phyloP scores from a whole-genome alignment of 371 early-diverging fungal genomes.

The Sporodiniella umbellata region DNA sequence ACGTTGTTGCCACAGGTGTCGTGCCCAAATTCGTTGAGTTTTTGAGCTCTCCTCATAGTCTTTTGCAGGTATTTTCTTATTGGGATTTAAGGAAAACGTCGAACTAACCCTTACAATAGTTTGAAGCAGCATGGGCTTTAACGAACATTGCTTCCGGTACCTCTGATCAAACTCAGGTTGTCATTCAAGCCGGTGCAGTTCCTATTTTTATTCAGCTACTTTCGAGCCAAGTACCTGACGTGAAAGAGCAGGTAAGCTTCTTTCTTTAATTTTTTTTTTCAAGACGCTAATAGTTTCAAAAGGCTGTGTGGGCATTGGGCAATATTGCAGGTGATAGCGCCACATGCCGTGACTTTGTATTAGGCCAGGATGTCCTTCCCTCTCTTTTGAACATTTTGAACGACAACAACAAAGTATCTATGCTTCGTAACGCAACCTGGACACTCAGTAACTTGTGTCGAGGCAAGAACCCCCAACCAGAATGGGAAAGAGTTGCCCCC shows the following conservation, averaged over 20 bases:
- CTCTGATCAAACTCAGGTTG: slow-evolving; percentile 91
- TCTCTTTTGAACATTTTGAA: slow-evolving; percentile 85
- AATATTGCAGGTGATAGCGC: slow-evolving; percentile 99
- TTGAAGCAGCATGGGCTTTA: slow-evolving; percentile 99
- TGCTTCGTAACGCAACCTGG: slow-evolving; percentile 99
- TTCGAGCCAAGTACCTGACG: slow-evolving; percentile 78
- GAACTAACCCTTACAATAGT: slow-evolving; percentile 51
- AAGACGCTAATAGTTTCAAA: neutral
- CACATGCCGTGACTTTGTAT: slow-evolving; percentile 90
- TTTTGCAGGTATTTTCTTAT: slow-evolving; percentile 94
- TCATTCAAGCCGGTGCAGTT: slow-evolving; percentile 92
- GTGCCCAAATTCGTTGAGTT: slow-evolving; percentile 97
- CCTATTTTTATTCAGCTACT: slow-evolving; percentile 91
- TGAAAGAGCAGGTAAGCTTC: slow-evolving; percentile 88
- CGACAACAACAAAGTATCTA: slow-evolving; percentile 81
- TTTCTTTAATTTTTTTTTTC: neutral
- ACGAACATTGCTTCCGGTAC: slow-evolving; percentile 99
- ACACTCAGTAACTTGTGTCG: slow-evolving; percentile 98
- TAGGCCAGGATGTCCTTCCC: slow-evolving; percentile 81
- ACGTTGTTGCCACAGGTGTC: slow-evolving; percentile 93
- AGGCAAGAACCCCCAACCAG: slow-evolving; percentile 97
- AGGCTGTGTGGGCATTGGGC: slow-evolving; percentile 99
- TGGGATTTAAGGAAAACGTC: neutral
- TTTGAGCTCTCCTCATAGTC: slow-evolving; percentile 67
- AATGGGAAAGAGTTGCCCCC: slow-evolving; percentile 81